These are phyloP conservation scores for Decorospora gaudefroyi DNA, from an alignment of 2,329 filamentous ascomycete species.

Conservation along the genomic window DNA sequence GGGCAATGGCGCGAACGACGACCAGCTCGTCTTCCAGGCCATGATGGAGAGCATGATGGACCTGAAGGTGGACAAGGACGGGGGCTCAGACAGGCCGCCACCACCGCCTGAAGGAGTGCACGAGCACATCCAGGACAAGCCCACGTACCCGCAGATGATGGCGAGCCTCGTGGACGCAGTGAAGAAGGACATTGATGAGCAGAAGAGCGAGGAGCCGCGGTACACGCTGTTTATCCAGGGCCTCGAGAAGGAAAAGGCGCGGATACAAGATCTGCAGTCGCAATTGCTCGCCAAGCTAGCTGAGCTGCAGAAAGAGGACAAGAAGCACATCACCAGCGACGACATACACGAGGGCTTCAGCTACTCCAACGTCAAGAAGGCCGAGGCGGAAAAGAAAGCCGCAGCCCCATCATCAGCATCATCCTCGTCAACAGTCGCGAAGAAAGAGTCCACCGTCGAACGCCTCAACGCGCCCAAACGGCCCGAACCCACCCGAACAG, in stretches of 20 bases:
- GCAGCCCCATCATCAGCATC: constrained; percentile 32
- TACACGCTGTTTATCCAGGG: constrained; percentile 79
- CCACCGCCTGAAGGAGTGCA: constrained; percentile 81
- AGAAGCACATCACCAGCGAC: constrained; percentile 91
- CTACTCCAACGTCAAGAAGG: constrained; percentile 71
- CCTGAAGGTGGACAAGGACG: constrained; percentile 54
- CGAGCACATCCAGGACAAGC: constrained; percentile 71
- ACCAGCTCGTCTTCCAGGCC: constrained; percentile 83
- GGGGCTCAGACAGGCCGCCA: constrained; percentile 61
- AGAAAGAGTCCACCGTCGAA: constrained; percentile 57
- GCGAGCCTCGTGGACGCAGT: constrained; percentile 93
- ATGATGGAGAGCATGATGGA: constrained; percentile 79
- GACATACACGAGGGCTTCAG: constrained; percentile 87
- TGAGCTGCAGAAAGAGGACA: constrained; percentile 82
- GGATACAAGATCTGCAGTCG: constrained; percentile 77
- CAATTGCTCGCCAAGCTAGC: constrained; percentile 74
- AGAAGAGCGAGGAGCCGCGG: constrained; percentile 65
- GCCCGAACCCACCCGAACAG: constrained; percentile 44
- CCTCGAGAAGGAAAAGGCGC: constrained; percentile 73
- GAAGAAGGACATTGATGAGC: constrained; percentile 78
- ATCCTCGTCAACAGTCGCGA: constrained; percentile 29
- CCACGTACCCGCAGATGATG: constrained; percentile 97
- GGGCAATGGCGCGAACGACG: constrained; percentile 55
- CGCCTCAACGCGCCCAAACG: constrained; percentile 70
- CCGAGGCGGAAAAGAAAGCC: constrained; percentile 24